A percentile compares a stretch with the other conserved stretches of the same genome.
These are phyloP conservation scores for Tulasnella sp. DNA, from an alignment of 768 basidiomycete species.

Conservation along the genomic window DNA sequence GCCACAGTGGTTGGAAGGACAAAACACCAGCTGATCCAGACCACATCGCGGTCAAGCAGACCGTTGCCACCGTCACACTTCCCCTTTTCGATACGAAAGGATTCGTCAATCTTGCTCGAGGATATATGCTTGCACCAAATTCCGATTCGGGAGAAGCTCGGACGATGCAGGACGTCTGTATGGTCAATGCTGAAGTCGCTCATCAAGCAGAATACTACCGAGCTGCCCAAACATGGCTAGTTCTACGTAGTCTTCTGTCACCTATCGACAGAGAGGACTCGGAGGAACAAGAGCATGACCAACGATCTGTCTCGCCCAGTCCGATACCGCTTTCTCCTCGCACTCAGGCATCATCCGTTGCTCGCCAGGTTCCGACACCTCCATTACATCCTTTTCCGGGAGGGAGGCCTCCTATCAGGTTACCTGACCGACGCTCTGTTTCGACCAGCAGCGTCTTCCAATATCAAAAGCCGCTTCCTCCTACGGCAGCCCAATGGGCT, in stretches of 20 bases:
- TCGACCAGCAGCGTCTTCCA: background rate
- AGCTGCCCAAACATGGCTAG: slow-evolving; percentile 54
- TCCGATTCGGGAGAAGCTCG: slow-evolving; percentile 40
- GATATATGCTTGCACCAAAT: slow-evolving; percentile 39
- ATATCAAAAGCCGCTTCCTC: background rate
- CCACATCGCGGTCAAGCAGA: slow-evolving; percentile 42
- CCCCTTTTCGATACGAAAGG: slow-evolving; percentile 33
- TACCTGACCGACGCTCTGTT: background rate
- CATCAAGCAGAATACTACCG: slow-evolving; percentile 42
- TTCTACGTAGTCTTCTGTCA: slow-evolving; percentile 31
- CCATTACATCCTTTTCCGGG: slow-evolving; percentile 21
- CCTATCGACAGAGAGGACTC: background rate
- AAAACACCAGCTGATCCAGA: slow-evolving; percentile 53
- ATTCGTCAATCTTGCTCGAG: slow-evolving; percentile 51
- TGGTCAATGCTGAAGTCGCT: slow-evolving; percentile 35
- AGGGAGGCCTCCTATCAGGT: background rate
- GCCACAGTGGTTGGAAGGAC: slow-evolving; percentile 20
- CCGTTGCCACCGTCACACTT: slow-evolving; percentile 38
- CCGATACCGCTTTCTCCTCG: background rate
- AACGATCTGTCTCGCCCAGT: background rate
- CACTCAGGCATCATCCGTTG: slow-evolving; percentile 3
- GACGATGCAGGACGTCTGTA: background rate
- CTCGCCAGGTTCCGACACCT: slow-evolving; percentile 8
- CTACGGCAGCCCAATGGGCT: background rate
- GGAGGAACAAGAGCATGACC: background rate